These are phyloP conservation scores for Rhododendron kiyosumense DNA, from an alignment of 148 eudicot species.

Conservation along the genomic window DNA sequence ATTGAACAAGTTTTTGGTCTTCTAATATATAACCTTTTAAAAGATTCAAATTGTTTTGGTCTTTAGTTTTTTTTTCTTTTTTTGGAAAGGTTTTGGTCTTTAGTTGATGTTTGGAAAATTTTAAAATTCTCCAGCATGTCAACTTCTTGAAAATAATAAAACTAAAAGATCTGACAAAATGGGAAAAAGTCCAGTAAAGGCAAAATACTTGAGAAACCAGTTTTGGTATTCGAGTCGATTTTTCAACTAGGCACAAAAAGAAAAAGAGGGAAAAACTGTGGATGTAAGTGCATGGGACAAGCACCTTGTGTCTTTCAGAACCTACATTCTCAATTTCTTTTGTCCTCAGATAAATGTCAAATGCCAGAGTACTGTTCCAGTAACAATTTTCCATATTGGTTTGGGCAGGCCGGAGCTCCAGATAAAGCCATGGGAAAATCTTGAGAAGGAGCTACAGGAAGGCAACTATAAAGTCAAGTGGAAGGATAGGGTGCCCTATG, in stretches of 20 bases:
- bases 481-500: slow-evolving; percentile 39
- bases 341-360: no score
- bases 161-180: background rate
- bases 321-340: background rate
- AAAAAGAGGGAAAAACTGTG: background rate
- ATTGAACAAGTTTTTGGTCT: background rate
- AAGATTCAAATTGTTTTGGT: background rate
- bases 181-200: no score
- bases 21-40: background rate
- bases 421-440: slow-evolving; percentile 42
- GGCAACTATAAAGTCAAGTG: slow-evolving; percentile 35
- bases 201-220: background rate
- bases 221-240: background rate
- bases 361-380: background rate
- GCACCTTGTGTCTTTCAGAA: background rate
- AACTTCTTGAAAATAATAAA: background rate
- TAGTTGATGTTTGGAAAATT: background rate
- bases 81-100: no score
- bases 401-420: slow-evolving; percentile 44
- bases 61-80: no score
- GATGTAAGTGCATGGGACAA: background rate
- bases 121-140: background rate
- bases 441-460: slow-evolving; percentile 23
- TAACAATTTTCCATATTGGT: background rate
- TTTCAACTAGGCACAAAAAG: background rate